Evolutionary conservation across 768 basidiomycete species (phyloP).

Genomic region (Xerocomellus amylosporus): DNA sequence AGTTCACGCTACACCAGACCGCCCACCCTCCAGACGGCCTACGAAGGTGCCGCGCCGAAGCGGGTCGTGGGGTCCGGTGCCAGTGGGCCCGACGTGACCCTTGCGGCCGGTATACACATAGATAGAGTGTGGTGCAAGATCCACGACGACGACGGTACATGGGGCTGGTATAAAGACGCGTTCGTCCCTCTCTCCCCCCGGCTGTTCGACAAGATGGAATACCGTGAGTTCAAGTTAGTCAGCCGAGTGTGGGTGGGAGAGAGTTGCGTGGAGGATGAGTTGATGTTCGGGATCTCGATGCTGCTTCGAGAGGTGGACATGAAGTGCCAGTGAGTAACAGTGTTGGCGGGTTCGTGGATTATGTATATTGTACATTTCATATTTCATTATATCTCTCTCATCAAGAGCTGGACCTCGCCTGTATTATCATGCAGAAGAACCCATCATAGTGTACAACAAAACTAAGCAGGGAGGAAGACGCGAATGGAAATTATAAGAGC

Average conservation of each 20-base stretch:
- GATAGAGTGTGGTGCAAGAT: constrained; percentile 19
- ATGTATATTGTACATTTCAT: neutral
- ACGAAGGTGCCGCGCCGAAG: constrained; percentile 12
- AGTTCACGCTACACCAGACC: constrained; percentile 1
- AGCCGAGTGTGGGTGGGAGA: constrained; percentile 38
- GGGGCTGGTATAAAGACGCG: constrained; percentile 37
- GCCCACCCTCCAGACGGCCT: constrained; percentile 12
- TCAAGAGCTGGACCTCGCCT: neutral
- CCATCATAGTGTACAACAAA: too few species aligned
- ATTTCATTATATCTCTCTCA: neutral
- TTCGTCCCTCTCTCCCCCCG: constrained; percentile 48
- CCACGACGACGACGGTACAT: constrained; percentile 15
- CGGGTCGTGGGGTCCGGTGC: too few species aligned
- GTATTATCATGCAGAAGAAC: too few species aligned
- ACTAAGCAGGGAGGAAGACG: too few species aligned
- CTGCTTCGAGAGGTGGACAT: constrained; percentile 40
- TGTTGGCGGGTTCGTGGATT: too few species aligned
- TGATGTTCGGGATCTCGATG: constrained; percentile 44
- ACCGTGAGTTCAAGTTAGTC: constrained; percentile 40
- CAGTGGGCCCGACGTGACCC: neutral
- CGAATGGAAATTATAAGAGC: too few species aligned
- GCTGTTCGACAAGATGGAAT: constrained; percentile 48
- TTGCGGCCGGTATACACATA: constrained; percentile 21
- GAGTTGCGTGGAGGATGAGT: constrained; percentile 21
- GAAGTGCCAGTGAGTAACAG: neutral